Evolutionary conservation across 306 rosid genomes (phyloP), one percentile per base, ranked within the genome.

Genomic region (Dalbergia cultrata): DNA sequence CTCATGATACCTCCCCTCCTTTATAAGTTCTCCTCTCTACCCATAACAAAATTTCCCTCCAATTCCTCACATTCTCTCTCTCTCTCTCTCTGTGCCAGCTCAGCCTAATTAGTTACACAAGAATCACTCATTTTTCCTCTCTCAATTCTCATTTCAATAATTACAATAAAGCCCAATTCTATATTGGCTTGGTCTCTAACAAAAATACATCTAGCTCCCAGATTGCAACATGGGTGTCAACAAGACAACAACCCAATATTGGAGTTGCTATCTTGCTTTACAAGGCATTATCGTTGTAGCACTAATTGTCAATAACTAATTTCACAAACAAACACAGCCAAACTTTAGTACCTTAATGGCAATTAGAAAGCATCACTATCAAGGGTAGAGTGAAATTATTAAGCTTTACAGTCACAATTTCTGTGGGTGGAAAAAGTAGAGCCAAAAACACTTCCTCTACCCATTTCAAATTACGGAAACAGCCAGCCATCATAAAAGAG

Each of bases 121-220:
- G n/a, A n/a, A n/a, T n/a, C n/a, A n/a, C n/a, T n/a, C n/a, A n/a
- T n/a, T n/a, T n/a, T n/a, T n/a, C n/a, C n/a, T n/a, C n/a, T n/a
- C n/a, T n/a, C n/a, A n/a, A n/a, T n/a, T n/a, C n/a, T n/a, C n/a
- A n/a, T n/a, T n/a, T n/a, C n/a, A n/a, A n/a, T n/a, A n/a, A n/a
- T n/a, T n/a, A n/a, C n/a, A n/a, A n/a, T n/a, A n/a, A n/a, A n/a
- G n/a, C n/a, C n/a, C n/a, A n/a, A n/a, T n/a, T n/a, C n/a, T n/a
- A n/a, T n/a, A n/a, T n/a, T n/a, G n/a, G n/a, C n/a, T n/a, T n/a
- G n/a, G n/a, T n/a, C n/a, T n/a, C n/a, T n/a, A n/a, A n/a, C n/a
- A n/a, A n/a, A n/a, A 79, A 43, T 43, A 71, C 67, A 79, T 75
- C 74, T 66, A 72, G 81, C 70, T 66, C 58, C 68, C 16, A 13